A percentile compares a stretch with the other conserved stretches of the same genome.
Conservation (phyloP, 371 early-diverging fungal species). For the Apophysomyces ossiformis region DNA sequence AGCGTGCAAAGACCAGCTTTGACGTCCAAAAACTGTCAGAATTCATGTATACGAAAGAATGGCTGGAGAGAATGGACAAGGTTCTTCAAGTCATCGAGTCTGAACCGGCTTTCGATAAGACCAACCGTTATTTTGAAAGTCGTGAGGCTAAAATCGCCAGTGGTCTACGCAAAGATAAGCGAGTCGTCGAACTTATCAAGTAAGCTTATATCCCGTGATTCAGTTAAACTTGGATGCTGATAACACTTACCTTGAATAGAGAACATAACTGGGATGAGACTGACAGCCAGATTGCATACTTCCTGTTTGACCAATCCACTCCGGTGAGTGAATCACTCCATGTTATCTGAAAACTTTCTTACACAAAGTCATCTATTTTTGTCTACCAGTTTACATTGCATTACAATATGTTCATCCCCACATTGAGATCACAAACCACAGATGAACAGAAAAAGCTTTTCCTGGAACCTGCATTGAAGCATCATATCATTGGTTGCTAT, state of each 20-base stretch:
- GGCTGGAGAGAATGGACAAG: constrained; percentile 53
- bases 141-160: constrained; percentile 55
- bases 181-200: constrained; percentile 53
- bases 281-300: constrained; percentile 46
- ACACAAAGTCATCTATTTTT: too few relatives aligned
- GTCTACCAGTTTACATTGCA: constrained; percentile 50
- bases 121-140: constrained; percentile 56
- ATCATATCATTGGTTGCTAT: constrained; percentile 85
- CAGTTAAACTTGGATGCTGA: too few relatives aligned
- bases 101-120: constrained; percentile 67
- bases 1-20: constrained; percentile 62
- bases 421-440: constrained; percentile 73
- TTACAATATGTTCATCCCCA: constrained; percentile 79
- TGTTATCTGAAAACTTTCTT: too few relatives aligned
- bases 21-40: constrained; percentile 56
- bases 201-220: constrained; percentile 23
- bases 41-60: constrained; percentile 59
- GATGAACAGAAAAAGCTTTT: constrained; percentile 82
- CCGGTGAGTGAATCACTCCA: constrained; percentile 35
- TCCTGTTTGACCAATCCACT: constrained; percentile 50
- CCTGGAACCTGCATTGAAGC: constrained; percentile 72
- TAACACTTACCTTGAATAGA: constrained; percentile 17
- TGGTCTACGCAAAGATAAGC: constrained; percentile 59
- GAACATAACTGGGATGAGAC: constrained; percentile 53
- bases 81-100: constrained; percentile 56